Evolutionary conservation across 805 yeast genomes (phyloP).

Genomic region (Dipodascus geniculatus): DNA sequence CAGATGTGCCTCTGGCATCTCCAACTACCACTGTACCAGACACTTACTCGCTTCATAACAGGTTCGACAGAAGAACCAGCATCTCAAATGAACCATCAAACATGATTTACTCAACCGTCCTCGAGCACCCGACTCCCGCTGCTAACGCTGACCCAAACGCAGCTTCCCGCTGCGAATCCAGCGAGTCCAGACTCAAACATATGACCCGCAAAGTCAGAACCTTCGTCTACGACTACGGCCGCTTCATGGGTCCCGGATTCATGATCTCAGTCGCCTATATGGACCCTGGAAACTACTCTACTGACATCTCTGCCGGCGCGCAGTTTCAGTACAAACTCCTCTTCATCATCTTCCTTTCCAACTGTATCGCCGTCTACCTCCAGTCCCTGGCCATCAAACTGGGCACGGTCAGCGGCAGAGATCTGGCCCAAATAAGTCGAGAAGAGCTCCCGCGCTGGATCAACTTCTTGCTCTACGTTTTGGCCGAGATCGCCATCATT

Average conservation of each 20-base stretch:
- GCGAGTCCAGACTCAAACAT: too few species aligned
- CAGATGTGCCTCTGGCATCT: background rate
- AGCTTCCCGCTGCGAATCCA: too few species aligned
- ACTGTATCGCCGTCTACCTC: constrained; percentile 74
- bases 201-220: background rate
- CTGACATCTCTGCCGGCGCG: constrained; percentile 88
- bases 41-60: background rate
- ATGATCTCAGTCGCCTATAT: constrained; percentile 93
- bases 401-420: constrained; percentile 91
- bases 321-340: constrained; percentile 68
- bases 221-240: constrained; percentile 32
- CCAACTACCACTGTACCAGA: background rate
- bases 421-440: constrained; percentile 79
- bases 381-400: constrained; percentile 81
- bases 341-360: constrained; percentile 69
- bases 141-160: too few species aligned
- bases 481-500: constrained; percentile 84
- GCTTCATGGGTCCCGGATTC: constrained; percentile 87
- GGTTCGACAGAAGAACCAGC: background rate
- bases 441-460: constrained; percentile 54
- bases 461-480: constrained; percentile 41
- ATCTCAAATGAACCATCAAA: background rate
- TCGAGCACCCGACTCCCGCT: background rate
- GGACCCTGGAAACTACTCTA: constrained; percentile 96
- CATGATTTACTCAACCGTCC: background rate